Percentiles rank a stretch among this genome's conserved stretches.
Evolutionary conservation across 2,329 filamentous ascomycete species (phyloP).

Genomic region (Scedosporium aurantiacum): DNA sequence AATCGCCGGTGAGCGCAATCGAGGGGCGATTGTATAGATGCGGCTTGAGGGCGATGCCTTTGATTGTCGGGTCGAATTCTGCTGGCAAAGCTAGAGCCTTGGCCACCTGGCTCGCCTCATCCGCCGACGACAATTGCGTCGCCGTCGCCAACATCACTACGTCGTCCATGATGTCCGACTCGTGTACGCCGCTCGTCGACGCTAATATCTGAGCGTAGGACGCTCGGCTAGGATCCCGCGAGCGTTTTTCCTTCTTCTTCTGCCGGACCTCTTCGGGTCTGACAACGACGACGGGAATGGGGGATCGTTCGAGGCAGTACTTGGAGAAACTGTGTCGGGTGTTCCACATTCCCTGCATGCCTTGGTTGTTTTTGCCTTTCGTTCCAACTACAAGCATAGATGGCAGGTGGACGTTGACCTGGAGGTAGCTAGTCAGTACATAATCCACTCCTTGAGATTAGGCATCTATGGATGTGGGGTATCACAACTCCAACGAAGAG

Average conservation of each 20-base stretch:
- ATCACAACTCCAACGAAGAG: too few relatives aligned
- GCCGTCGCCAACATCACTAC: constrained; percentile 42
- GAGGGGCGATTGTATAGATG: not conserved
- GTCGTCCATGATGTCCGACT: constrained; percentile 43
- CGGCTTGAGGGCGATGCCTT: constrained; percentile 33
- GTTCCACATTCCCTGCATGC: constrained; percentile 75
- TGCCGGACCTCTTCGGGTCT: constrained; percentile 76
- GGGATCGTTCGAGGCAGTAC: constrained; percentile 88
- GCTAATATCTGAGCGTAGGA: constrained; percentile 71
- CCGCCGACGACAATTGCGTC: constrained; percentile 42
- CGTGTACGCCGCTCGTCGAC: constrained; percentile 44
- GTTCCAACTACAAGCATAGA: constrained; percentile 87
- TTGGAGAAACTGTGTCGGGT: constrained; percentile 76
- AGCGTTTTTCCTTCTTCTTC: constrained; percentile 81
- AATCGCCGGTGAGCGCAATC: constrained; percentile 1
- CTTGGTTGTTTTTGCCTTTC: constrained; percentile 70
- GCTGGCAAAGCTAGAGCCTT: constrained; percentile 52
- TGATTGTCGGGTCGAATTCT: constrained; percentile 52
- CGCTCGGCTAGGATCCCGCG: constrained; percentile 62
- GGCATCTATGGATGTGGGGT: not conserved
- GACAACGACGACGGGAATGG: constrained; percentile 86
- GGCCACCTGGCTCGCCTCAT: constrained; percentile 54
- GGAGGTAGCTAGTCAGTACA: not conserved
- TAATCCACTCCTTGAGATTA: not conserved
- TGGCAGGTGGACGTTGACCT: constrained; percentile 89